Evolutionary conservation across 2,329 filamentous ascomycete genomes (phyloP), one percentile per base, ranked within the genome.

Genomic region (Aureobasidium sp.): DNA sequence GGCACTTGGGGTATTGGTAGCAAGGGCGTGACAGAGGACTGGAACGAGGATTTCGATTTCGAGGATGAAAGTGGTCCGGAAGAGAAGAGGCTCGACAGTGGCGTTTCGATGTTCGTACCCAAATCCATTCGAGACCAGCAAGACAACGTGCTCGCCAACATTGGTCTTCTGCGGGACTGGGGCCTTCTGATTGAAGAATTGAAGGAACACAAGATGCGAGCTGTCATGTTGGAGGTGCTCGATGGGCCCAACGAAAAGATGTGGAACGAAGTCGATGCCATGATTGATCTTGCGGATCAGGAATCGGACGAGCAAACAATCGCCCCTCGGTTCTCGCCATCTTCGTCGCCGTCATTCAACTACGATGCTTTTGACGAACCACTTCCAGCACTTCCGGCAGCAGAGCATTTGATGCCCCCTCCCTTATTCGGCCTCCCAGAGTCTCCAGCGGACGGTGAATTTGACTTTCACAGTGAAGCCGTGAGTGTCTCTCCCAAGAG

Each of bases 1-100:
- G 88, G 89, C 47, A 92, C 89, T 0, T 93, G 89, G 89, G 89
- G 88, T 2, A 77, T 91, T 45, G 85, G 87, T n/a, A 87, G 84
- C 65, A 92, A 92, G 73, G 87, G 84, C 17, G 86, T 87, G 12
- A 92, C 87, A 64, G 90, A 95, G 71, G 90, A 94, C 70, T 95
- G 90, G 90, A 90, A 93, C 68, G 89, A 92, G 65, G 90, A 95
- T 72, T 94, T 95, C 68, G 89, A 93, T 64, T 92, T 93, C 70
- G 82, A 82, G 25, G 82, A 85, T 52, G 70, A 75, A 14, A 56
- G 49, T 14, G 65, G 65, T 3, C 64, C 65, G 5, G 71, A 73
- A 27, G 75, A 76, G 37, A 75, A 74, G 62, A 71, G 76, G 17
- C 70, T 77, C 59, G 72, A 80, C 69, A 79, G 76, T 65, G 75